These are phyloP conservation scores for Avena atlantica DNA, from an alignment of 176 grass and related monocot genomes.

Conservation along the genomic window DNA sequence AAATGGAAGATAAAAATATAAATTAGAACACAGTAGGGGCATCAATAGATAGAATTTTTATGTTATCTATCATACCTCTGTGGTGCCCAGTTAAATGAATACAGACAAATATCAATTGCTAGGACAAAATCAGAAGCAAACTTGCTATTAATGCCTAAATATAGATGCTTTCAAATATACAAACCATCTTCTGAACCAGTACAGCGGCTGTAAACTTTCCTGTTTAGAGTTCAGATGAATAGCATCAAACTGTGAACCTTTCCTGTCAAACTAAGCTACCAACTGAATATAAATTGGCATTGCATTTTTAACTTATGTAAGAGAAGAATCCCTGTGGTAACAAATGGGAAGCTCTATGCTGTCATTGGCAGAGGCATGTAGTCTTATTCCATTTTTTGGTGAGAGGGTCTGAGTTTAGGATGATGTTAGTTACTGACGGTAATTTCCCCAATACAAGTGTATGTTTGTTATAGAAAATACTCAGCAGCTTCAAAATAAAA, in stretches of 20 bases:
- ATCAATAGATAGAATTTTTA: not conserved
- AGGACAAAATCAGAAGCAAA: conserved; percentile 1
- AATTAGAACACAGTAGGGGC: not conserved
- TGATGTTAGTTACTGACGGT: not conserved
- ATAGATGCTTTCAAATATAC: conserved; percentile 9
- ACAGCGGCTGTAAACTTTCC: not conserved
- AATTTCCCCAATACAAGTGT: conserved; percentile 12
- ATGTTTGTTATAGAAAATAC: not conserved
- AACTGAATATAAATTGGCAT: not conserved
- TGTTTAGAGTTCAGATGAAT: conserved; percentile 30
- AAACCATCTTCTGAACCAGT: conserved; percentile 31
- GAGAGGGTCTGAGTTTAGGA: not conserved
- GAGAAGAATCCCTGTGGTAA: not conserved
- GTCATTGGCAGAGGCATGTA: not conserved
- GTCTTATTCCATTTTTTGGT: not conserved
- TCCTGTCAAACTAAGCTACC: conserved; percentile 30
- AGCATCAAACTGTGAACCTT: conserved; percentile 13
- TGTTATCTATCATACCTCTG: not conserved
- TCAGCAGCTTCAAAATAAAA: conserved; percentile 8
- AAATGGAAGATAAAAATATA: conserved; percentile 9
- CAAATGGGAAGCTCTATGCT: conserved; percentile 28
- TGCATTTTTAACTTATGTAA: not conserved
- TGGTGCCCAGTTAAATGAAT: not conserved
- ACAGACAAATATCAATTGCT: conserved; percentile 13
- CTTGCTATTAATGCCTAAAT: not conserved